phyloP scores from a whole-genome alignment of 1,139 yeast genomes.

The Kurtzmaniella quercitrusa region DNA sequence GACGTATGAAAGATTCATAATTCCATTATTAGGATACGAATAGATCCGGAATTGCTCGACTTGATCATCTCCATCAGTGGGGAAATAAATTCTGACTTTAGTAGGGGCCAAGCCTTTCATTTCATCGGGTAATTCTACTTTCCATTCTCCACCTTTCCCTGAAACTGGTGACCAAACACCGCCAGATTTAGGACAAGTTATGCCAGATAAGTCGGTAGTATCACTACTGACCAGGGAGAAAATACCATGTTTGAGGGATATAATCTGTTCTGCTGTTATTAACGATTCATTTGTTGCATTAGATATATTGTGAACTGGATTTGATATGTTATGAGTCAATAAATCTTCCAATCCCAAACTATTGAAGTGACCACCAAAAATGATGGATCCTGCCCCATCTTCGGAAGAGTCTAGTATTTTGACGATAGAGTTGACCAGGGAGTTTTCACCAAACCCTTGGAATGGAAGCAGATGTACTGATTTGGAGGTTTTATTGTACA shows the following conservation, averaged over 20 bases:
- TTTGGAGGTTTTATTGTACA: conserved; percentile 52
- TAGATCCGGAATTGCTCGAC: conserved; percentile 67
- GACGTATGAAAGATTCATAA: conserved; percentile 84
- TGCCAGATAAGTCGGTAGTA: conserved; percentile 30
- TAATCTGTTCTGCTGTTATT: conserved; percentile 59
- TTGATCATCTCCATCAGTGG: conserved; percentile 46
- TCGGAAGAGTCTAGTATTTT: conserved; percentile 38
- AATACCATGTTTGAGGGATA: conserved; percentile 60
- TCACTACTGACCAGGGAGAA: conserved; percentile 52
- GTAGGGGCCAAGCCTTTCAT: conserved; percentile 59
- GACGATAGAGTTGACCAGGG: conserved; percentile 63
- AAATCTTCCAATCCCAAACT: conserved; percentile 55
- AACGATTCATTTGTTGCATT: conserved; percentile 31
- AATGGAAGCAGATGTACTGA: conserved; percentile 55
- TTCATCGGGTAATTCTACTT: conserved; percentile 54
- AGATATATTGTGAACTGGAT: conserved; percentile 20
- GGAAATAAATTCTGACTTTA: conserved; percentile 67
- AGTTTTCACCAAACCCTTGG: conserved; percentile 66
- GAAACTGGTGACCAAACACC: conserved; percentile 58
- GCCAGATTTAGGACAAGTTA: conserved; percentile 55
- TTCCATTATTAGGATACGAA: conserved; percentile 79
- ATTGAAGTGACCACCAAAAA: conserved; percentile 78
- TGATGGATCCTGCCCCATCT: conserved; percentile 36
- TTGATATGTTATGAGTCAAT: conserved; percentile 27
- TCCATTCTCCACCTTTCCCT: conserved; percentile 62